These are phyloP conservation scores for Earliella scabrosa DNA, from an alignment of 1,284 basidiomycete genomes.

Conservation along the genomic window DNA sequence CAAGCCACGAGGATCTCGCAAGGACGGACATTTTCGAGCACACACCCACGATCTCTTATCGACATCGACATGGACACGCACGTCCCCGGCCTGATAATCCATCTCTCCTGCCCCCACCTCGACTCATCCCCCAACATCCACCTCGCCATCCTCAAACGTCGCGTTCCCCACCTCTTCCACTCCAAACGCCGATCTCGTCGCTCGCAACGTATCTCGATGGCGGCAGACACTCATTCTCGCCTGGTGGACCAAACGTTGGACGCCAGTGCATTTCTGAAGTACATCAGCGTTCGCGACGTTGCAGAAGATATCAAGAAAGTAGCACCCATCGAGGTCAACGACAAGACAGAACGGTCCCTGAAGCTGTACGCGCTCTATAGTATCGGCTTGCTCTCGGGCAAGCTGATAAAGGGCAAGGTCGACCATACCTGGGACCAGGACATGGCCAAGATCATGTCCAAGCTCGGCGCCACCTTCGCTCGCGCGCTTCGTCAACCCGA, in stretches of 20 bases:
- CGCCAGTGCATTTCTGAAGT: neutral
- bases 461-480: too few species aligned
- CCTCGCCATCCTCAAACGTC: neutral
- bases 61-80: neutral
- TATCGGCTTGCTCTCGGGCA: too few species aligned
- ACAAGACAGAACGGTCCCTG: too few species aligned
- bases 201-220: neutral
- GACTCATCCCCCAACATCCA: neutral
- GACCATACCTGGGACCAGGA: too few species aligned
- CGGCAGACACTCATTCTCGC: neutral
- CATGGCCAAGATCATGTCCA: too few species aligned
- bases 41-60: neutral
- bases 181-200: neutral
- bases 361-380: too few species aligned
- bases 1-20: neutral
- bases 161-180: neutral
- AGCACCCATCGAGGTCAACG: too few species aligned
- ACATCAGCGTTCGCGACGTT: too few species aligned
- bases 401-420: too few species aligned
- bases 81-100: neutral
- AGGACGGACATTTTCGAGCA: neutral
- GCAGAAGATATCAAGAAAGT: too few species aligned
- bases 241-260: neutral
- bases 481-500: too few species aligned
- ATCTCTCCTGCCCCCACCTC: neutral